phyloP scores from a whole-genome alignment of 441 rosid species.

The Populus hybrid region DNA sequence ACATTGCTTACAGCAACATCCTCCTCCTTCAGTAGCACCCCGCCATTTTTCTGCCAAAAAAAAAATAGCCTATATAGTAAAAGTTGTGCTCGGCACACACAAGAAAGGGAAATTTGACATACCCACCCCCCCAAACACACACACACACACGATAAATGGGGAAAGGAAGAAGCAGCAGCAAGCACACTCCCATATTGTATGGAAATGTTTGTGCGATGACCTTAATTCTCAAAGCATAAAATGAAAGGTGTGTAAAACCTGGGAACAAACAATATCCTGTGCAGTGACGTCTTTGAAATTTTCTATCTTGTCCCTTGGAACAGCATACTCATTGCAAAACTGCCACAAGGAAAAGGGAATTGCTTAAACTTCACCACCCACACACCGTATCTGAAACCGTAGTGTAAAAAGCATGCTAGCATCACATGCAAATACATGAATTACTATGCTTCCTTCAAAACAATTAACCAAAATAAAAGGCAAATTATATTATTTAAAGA shows the following conservation, averaged over 20 bases:
- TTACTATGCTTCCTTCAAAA: background rate
- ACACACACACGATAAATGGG: no score
- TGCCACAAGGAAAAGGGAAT: slow-evolving; percentile 30
- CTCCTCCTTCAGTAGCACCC: slow-evolving; percentile 62
- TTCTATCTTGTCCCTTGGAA: slow-evolving; percentile 78
- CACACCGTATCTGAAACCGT: background rate
- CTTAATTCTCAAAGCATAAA: no score
- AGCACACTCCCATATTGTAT: no score
- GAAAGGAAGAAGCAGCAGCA: no score
- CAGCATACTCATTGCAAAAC: slow-evolving; percentile 96
- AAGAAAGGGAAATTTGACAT: no score
- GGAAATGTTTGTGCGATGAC: no score
- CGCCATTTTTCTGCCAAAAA: slow-evolving; percentile 51
- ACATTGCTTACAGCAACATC: slow-evolving; percentile 80
- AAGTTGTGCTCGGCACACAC: no score
- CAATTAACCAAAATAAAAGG: background rate
- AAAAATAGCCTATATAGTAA: background rate
- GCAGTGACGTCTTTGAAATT: slow-evolving; percentile 81
- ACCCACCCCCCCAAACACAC: no score
- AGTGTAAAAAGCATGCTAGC: background rate
- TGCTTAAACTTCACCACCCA: slow-evolving; percentile 6
- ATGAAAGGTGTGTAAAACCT: slow-evolving; percentile 41
- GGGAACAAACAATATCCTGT: slow-evolving; percentile 85
- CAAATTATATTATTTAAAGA: background rate
- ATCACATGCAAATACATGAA: background rate